Evolutionary conservation across 2,329 filamentous ascomycete species (phyloP).

Genomic region (Neodidymelliopsis sp.): DNA sequence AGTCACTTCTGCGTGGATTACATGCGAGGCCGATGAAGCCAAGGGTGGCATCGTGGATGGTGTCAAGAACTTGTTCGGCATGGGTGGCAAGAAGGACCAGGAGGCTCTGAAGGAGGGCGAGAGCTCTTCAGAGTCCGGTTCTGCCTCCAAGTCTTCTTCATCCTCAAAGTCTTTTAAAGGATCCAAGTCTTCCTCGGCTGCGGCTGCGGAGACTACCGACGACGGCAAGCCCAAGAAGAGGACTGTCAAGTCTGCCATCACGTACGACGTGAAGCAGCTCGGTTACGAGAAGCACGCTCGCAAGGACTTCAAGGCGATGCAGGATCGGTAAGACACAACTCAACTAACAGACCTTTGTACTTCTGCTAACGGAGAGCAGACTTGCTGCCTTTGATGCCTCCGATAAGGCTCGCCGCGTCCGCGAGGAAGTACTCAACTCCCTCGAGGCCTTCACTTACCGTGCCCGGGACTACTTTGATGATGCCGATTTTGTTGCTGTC

Average conservation of each 20-base stretch:
- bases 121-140: conserved; percentile 53
- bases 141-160: conserved; percentile 52
- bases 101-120: conserved; percentile 66
- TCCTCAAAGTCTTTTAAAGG: conserved; percentile 52
- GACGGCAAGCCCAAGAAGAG: conserved; percentile 58
- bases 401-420: conserved; percentile 75
- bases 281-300: conserved; percentile 65
- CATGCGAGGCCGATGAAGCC: conserved; percentile 78
- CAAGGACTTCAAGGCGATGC: conserved; percentile 66
- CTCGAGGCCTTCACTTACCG: conserved; percentile 95
- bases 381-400: conserved; percentile 86
- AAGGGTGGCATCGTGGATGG: conserved; percentile 88
- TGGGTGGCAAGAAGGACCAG: conserved; percentile 90
- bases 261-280: conserved; percentile 54
- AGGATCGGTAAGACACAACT: conserved; percentile 58
- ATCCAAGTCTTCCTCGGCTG: conserved; percentile 55
- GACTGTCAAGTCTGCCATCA: conserved; percentile 61
- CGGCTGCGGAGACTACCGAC: conserved; percentile 57
- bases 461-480: conserved; percentile 81
- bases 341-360: not conserved
- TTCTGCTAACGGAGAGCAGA: conserved; percentile 52
- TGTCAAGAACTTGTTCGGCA: conserved; percentile 94
- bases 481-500: conserved; percentile 73
- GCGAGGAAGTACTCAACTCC: conserved; percentile 89
- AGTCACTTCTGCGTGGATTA: conserved; percentile 76